Evolutionary conservation across 2,329 filamentous ascomycete species (phyloP), one percentile per base, ranked within the genome.

Genomic region (Botrytis galanthina): DNA sequence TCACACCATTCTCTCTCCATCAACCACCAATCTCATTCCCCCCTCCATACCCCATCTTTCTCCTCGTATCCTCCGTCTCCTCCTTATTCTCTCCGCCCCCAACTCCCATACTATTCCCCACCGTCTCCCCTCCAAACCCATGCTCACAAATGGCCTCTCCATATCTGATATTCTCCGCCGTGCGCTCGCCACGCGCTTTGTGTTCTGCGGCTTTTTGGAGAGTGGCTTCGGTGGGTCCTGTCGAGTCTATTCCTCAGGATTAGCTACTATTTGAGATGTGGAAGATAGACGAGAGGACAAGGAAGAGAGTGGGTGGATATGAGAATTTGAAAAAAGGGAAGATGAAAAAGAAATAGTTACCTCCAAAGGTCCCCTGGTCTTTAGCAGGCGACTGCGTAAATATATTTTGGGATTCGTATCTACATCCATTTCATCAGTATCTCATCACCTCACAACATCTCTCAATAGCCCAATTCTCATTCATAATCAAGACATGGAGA

Each of bases 351-450:
- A n/a, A 20, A 37, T 1, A 59, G 16, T 70, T 82, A 88, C 87
- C 82, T 74, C 87, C 86, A 42, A 91, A 79, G 78, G 90, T 87
- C 10, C 89, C 89, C 37, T 84, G 83, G 73, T 87, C 84, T 77
- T 89, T 90, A 26, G 82, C 80, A 70, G 86, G 85, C 0, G 86
- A 84, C 26, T 85, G 76, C 3, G 83, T 85, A 71, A 86, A 83
- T n/a, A 83, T 85, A 68, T 86, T 81, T 70, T 86, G 85, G 68
- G 84, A 87, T 82, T 91, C 89, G 80, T 91, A 90, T 81, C 87
- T 88, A 72, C 51, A 9, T 20, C 5, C 12, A 57, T n/a, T 18
- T 14, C 57, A 26, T 42, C 22, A 67, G 37, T 57, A 48, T 26
- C 14, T 12, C 9, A 20, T 16, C 37, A 29, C 20, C 29, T n/a